Base-by-base conservation (phyloP, 257 asterid genomes). In the Perilla frutescens region DNA sequence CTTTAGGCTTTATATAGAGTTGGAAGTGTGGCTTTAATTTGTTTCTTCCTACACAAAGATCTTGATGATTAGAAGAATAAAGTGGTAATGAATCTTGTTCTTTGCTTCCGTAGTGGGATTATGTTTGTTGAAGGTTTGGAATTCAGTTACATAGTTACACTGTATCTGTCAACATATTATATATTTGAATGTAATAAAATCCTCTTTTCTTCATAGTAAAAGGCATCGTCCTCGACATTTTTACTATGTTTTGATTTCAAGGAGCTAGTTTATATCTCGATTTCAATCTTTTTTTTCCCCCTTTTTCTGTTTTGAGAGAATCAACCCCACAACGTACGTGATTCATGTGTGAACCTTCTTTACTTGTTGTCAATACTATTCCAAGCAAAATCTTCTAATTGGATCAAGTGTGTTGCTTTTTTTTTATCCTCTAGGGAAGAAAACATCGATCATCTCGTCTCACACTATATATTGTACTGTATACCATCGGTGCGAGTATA, bases 281-380 rank as follows among this genome's bases (percentile, higher is more conserved):
- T 44, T 9, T 39, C 54, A 5, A 39, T n/a, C 6, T 31, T 29
- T 47, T 15, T 43, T 10, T 34, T 20, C 8, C 4, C 34, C 11
- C 29, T 10, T 34, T 20, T 15, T 7, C 45, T 29, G 20, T 58
- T 9, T 51, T 2, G 44, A 49, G 32, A 8, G 67, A 62, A 50
- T 62, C 54, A 37, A 62, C 12, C 58, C 54, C 10, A 43, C 49
- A 41, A 41, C 67, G 70, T 72, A 76, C 67, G 70, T 71, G 78
- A 50, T 40, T 50, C 75, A 70, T 50, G 71, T 47, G 8, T 73
- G 59, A 66, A 67, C 73, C 54, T 60, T 72, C 57, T 72, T 66
- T 70, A 29, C 64, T 77, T 67, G 40, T 12, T 59, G 32, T 44
- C 70, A 43, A 9, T 43, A 70, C 41, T 29, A 41, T 48, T 39